Conservation (phyloP, 345 rosid genomes). For the Brassica carinata region DNA sequence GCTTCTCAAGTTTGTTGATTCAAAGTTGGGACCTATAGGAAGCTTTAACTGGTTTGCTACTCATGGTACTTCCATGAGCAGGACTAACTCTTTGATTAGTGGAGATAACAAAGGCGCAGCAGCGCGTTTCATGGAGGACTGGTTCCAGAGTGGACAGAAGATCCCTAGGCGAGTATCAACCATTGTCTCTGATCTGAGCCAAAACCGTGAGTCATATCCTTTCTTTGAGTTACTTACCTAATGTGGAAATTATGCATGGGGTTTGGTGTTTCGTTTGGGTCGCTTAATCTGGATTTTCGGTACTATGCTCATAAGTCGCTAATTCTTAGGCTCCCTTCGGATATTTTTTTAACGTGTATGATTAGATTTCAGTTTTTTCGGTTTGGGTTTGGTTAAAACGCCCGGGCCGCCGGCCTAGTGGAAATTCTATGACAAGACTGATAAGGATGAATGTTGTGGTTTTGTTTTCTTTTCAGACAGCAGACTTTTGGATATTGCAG, state of each 20-base stretch:
- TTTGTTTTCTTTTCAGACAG: conserved; percentile 37
- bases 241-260: neutral
- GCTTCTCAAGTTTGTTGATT: conserved; percentile 88
- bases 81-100: conserved; percentile 89
- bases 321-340: too few relatives aligned
- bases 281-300: too few relatives aligned
- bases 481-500: conserved; percentile 74
- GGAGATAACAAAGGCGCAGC: conserved; percentile 99
- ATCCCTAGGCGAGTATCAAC: conserved; percentile 58
- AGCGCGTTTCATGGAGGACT: conserved; percentile 97
- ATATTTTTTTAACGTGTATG: too few relatives aligned
- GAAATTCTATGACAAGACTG: neutral
- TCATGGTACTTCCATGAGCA: conserved; percentile 99
- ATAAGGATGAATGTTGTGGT: conserved; percentile 2
- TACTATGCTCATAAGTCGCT: too few relatives aligned
- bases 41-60: conserved; percentile 99
- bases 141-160: conserved; percentile 73
- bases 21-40: conserved; percentile 84
- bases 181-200: conserved; percentile 48
- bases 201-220: conserved; percentile 47
- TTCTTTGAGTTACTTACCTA: conserved; percentile 17
- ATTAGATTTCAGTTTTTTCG: too few relatives aligned
- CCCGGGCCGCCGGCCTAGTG: neutral
- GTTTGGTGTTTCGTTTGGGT: too few relatives aligned
- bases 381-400: too few relatives aligned